Conservation (phyloP, 129 eudicot genomes). For the Rutidosis leptorrhynchoides region DNA sequence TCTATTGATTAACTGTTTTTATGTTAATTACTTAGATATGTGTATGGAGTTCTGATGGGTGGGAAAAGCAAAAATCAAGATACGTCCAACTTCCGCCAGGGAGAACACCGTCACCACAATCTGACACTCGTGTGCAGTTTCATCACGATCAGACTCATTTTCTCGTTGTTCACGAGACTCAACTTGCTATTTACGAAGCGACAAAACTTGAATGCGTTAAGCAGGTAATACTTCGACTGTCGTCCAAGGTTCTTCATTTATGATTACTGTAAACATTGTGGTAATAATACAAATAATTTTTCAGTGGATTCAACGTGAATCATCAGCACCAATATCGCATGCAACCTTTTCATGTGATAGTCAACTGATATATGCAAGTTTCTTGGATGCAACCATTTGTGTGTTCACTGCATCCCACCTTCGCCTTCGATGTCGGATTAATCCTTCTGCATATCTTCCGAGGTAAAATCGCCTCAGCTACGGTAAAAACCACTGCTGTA, state of each 20-base stretch:
- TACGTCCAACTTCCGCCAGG: constrained; percentile 72
- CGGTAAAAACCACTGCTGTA: neutral
- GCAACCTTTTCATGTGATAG: constrained; percentile 92
- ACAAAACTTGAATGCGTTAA: constrained; percentile 76
- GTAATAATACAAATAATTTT: constrained; percentile 3
- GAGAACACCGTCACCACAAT: constrained; percentile 47
- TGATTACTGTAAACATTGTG: neutral
- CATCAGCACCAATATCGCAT: constrained; percentile 72
- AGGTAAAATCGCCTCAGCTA: constrained; percentile 12
- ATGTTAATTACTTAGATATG: constrained; percentile 50
- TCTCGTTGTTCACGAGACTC: constrained; percentile 85
- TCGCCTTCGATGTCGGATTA: constrained; percentile 64
- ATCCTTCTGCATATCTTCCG: constrained; percentile 64
- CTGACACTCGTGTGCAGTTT: constrained; percentile 90
- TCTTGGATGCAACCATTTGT: constrained; percentile 67
- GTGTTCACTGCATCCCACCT: constrained; percentile 72
- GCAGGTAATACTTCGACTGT: constrained; percentile 44
- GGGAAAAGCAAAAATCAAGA: constrained; percentile 77
- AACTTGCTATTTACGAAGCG: constrained; percentile 77
- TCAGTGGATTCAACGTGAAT: constrained; percentile 80
- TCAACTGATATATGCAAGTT: constrained; percentile 81
- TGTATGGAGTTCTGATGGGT: constrained; percentile 84
- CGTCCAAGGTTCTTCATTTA: neutral
- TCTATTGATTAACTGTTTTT: neutral
- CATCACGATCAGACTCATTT: constrained; percentile 85